Evolutionary conservation across 164 flowering plant genomes (phyloP).

Genomic region (Piper longum): DNA sequence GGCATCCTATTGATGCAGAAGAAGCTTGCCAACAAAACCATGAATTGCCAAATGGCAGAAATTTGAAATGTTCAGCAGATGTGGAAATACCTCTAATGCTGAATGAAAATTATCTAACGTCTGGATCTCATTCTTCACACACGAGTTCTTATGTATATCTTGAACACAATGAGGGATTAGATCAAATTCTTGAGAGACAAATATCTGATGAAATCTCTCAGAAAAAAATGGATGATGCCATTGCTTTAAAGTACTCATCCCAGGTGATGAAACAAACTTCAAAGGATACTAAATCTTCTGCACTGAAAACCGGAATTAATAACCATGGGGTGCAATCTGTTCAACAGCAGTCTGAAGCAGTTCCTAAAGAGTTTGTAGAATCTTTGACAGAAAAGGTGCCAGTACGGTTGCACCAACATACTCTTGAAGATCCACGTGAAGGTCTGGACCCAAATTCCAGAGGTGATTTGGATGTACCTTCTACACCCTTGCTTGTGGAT

Average conservation of each 20-base stretch:
- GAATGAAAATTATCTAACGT: slow-evolving; percentile 2
- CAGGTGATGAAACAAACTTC: slow-evolving; percentile 2
- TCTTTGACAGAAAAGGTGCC: neutral
- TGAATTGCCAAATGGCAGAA: neutral
- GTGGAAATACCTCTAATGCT: neutral
- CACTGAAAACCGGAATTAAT: slow-evolving; percentile 4
- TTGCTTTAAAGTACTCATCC: slow-evolving; percentile 1
- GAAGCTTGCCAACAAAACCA: neutral
- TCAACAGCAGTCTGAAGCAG: neutral
- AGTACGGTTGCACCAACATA: neutral
- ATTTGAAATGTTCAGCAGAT: neutral
- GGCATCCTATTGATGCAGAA: neutral
- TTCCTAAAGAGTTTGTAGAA: too few relatives aligned
- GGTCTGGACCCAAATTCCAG: too few relatives aligned
- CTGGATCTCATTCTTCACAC: slow-evolving; percentile 5
- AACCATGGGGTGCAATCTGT: neutral
- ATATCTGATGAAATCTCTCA: neutral
- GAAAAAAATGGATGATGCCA: slow-evolving; percentile 1
- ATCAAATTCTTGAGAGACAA: neutral
- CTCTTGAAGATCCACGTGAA: too few relatives aligned
- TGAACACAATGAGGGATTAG: neutral
- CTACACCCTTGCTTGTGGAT: neutral
- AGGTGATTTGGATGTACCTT: neutral
- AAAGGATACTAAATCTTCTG: slow-evolving; percentile 1
- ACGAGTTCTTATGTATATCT: neutral